Base-by-base conservation (phyloP, 331 rosid genomes). In the Telfairia occidentalis region DNA sequence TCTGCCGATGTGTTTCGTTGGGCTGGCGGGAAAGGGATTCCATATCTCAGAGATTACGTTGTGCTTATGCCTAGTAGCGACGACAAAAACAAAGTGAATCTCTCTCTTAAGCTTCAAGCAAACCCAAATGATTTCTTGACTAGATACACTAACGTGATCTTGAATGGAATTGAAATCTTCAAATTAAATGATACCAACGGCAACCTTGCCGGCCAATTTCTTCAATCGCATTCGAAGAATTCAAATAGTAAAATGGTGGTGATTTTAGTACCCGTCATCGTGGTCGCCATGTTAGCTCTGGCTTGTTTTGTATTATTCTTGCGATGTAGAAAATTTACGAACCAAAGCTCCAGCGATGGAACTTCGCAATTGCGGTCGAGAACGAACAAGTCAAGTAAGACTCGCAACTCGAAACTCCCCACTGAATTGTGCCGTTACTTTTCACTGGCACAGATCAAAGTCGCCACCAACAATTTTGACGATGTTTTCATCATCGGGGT, bases 161-260 rank as follows among this genome's bases (percentile, higher is more conserved):
- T 92, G 53, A 92, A 84, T 23, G 96, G 98, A 1, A 35, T 86
- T 0, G 97, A 92, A 46, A 86, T 90, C 15, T 90, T 90, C 85
- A 92, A 89, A 70, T 42, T 90, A 50, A 90, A 79, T 15, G 77
- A 84, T 21, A 0, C 71, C 0, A 60, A 0, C 0, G 9, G 77
- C 0, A 89, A 23, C 52, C 93, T 90, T 1, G 97, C 86, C 0
- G 90, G 91, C 16, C 77, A 61, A 0, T 52, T 16, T 3, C 50
- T 6, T 38, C 77, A 3, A 73, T 3, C 11, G 5, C 73, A 1
- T 23, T 18, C 79, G 5, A 6, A 11, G 3, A 46, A 28, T 9
- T 60, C 73, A 48, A 59, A 28, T 2, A 5, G 24, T 7, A 24
- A 26, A 7, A 13, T 2, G 13, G 19, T 2, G 34, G 55, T 5